Conservation (phyloP, 345 rosid genomes). For the Moricandia moricandioides region DNA sequence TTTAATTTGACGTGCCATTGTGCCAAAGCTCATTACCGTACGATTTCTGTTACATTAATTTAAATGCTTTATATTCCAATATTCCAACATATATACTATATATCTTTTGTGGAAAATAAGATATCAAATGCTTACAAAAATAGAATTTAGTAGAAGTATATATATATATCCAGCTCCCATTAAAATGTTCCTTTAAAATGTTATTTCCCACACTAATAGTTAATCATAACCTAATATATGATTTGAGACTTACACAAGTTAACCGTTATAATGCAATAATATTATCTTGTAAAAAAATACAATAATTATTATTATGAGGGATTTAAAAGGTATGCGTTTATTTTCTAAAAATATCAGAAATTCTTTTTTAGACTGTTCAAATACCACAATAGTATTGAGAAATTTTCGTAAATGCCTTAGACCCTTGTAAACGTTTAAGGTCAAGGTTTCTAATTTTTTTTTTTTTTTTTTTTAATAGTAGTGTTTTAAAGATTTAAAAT, state of each 20-base stretch:
- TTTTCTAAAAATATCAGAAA: not conserved
- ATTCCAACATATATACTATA: not conserved
- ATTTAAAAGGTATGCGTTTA: not conserved
- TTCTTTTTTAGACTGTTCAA: no score
- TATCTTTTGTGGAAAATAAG: not conserved
- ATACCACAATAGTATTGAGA: not conserved
- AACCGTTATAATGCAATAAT: not conserved
- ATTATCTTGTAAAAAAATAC: not conserved
- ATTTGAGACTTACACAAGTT: not conserved
- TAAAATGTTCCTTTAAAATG: not conserved
- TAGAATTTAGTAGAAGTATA: not conserved
- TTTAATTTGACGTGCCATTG: conserved; percentile 12
- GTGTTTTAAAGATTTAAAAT: not conserved
- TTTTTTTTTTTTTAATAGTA: no score
- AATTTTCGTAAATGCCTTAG: not conserved
- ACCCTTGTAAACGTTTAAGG: not conserved
- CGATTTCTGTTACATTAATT: conserved; percentile 15
- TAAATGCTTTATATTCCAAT: not conserved
- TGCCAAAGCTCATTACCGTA: not conserved
- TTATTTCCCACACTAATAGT: not conserved
- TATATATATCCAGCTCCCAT: conserved; percentile 3
- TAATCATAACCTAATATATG: not conserved
- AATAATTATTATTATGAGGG: not conserved
- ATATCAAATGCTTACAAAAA: no score
- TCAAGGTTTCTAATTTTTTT: not conserved